These are phyloP conservation scores for Ophiocordyceps australis DNA, from an alignment of 2,329 filamentous ascomycete genomes.

Conservation along the genomic window DNA sequence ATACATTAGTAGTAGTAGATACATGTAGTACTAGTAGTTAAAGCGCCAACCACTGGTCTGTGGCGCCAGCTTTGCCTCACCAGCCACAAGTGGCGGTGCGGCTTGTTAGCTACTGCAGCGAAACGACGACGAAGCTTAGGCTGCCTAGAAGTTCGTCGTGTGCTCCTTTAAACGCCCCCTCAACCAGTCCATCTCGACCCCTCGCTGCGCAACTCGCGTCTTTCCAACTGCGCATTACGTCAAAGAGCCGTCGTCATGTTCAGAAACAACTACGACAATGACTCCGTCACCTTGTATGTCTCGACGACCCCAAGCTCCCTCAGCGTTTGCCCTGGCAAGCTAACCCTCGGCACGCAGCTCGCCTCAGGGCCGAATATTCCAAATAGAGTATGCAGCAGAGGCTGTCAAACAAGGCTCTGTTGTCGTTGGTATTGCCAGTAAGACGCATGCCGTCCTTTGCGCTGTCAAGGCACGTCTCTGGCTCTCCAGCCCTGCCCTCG, in stretches of 20 bases:
- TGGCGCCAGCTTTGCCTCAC: no score
- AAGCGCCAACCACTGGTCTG: no score
- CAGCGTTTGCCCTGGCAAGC: constrained; percentile 1
- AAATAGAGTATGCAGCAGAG: constrained; percentile 97
- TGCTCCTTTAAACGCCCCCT: no score
- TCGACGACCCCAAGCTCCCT: constrained; percentile 1
- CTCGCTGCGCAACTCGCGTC: no score
- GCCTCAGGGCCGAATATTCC: constrained; percentile 97
- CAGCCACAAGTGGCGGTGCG: no score
- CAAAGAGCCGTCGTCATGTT: constrained; percentile 74
- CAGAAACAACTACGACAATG: constrained; percentile 99
- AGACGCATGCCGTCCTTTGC: constrained; percentile 90
- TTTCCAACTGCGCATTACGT: no score
- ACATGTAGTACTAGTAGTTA: no score
- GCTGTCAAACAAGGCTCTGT: constrained; percentile 98
- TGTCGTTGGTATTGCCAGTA: constrained; percentile 91
- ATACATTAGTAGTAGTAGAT: no score
- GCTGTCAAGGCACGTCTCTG: constrained; percentile 65
- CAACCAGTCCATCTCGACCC: no score
- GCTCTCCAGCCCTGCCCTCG: constrained; percentile 2
- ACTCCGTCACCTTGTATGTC: constrained; percentile 94
- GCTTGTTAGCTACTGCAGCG: no score
- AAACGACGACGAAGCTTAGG: no score
- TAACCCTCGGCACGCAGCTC: constrained; percentile 44
- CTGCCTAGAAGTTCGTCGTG: no score